A percentile compares a stretch with the other conserved stretches of the same genome.
Conservation (phyloP, 2,329 filamentous ascomycete species). For the Aspergillus fumigatiaffinis region DNA sequence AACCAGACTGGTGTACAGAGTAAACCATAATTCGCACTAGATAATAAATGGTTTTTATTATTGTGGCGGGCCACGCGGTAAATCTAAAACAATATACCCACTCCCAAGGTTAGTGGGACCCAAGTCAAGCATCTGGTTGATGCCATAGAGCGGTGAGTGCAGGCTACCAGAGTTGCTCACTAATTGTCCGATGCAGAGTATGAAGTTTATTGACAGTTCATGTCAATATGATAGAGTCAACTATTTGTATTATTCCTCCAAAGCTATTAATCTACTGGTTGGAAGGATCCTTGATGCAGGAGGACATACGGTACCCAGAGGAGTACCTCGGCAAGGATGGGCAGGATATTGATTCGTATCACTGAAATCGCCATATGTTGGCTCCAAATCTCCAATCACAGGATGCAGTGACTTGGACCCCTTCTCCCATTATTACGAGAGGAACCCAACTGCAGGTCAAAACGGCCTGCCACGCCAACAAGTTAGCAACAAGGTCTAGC, state of each 20-base stretch:
- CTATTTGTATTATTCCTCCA: background rate
- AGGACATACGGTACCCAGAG: background rate
- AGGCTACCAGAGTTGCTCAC: background rate
- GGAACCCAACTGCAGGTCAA: slow-evolving; percentile 1
- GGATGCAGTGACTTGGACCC: background rate
- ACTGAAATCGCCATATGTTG: background rate
- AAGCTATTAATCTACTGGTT: background rate
- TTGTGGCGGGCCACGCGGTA: background rate
- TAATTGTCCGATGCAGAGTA: background rate
- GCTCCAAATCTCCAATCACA: background rate
- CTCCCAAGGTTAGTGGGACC: background rate
- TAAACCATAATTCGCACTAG: background rate
- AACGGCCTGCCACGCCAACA: slow-evolving; percentile 6
- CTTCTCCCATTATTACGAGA: background rate
- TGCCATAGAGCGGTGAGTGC: background rate
- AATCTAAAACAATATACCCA: background rate
- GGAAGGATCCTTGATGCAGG: background rate
- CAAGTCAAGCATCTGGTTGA: background rate
- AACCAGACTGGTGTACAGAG: background rate
- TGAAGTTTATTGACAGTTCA: background rate
- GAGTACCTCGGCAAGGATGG: background rate
- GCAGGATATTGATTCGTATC: background rate
- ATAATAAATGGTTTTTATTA: background rate
- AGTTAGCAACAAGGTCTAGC: slow-evolving; percentile 1
- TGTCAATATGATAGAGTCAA: background rate